These are phyloP conservation scores for Bimuria novae-zelandiae DNA, from an alignment of 2,329 filamentous ascomycete genomes.

Conservation along the genomic window DNA sequence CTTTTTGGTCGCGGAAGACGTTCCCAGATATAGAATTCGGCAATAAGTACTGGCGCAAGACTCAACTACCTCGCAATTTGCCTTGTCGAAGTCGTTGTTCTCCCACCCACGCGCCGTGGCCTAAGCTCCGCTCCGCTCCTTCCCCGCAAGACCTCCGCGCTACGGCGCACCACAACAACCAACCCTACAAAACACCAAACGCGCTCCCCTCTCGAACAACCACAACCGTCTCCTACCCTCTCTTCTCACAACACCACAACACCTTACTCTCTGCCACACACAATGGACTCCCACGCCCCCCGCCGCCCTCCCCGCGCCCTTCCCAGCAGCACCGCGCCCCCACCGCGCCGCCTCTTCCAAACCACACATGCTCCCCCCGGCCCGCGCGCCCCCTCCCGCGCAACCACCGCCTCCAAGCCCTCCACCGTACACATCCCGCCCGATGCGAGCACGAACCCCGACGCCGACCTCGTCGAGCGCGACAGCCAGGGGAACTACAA, in stretches of 20 bases:
- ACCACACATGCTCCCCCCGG: slow-evolving; percentile 26
- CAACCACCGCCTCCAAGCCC: slow-evolving; percentile 5
- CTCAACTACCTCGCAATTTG: no score
- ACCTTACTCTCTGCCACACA: not conserved
- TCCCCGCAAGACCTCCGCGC: slow-evolving; percentile 20
- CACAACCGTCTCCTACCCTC: slow-evolving; percentile 6
- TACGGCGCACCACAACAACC: slow-evolving; percentile 22
- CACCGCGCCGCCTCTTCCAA: slow-evolving; percentile 8
- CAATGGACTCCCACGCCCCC: slow-evolving; percentile 29
- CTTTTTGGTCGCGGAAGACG: no score
- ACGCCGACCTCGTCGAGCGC: slow-evolving; percentile 55
- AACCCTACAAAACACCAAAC: slow-evolving; percentile 18
- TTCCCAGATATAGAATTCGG: no score
- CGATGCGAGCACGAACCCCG: slow-evolving; percentile 37
- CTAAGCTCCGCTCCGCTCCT: slow-evolving; percentile 15
- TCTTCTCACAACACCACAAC: not conserved
- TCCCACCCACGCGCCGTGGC: not conserved
- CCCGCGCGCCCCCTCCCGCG: slow-evolving; percentile 7
- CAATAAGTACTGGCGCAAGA: no score
- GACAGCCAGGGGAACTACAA: slow-evolving; percentile 56
- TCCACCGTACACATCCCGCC: slow-evolving; percentile 18
- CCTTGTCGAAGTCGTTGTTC: not conserved
- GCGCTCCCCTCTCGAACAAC: slow-evolving; percentile 4
- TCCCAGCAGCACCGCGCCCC: slow-evolving; percentile 33
- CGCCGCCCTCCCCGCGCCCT: slow-evolving; percentile 35